A percentile compares a stretch with the other conserved stretches of the same genome.
Conservation (phyloP, 305 asterid genomes). For the Vinca major region DNA sequence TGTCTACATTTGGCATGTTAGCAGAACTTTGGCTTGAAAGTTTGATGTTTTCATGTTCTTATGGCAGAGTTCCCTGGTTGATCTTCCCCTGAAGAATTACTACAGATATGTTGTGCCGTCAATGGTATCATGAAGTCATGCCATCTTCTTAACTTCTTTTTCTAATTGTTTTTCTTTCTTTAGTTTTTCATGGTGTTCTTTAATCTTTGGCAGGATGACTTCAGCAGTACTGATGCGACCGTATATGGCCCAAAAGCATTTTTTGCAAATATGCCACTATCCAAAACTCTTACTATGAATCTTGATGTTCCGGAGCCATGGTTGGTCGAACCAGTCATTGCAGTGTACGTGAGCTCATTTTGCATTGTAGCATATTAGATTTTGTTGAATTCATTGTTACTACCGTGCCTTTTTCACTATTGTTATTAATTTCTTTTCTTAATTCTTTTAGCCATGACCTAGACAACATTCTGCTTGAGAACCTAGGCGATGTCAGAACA, state of each 20-base stretch:
- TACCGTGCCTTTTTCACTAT: background rate
- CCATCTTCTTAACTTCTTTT: constrained; percentile 17
- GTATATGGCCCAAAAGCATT: constrained; percentile 86
- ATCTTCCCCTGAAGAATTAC: constrained; percentile 97
- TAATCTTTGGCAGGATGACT: constrained; percentile 68
- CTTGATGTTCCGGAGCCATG: constrained; percentile 99
- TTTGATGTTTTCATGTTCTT: constrained; percentile 20
- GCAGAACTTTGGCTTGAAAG: background rate
- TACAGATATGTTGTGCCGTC: constrained; percentile 93
- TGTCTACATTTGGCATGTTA: background rate
- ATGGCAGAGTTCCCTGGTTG: constrained; percentile 87
- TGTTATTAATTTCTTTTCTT: background rate
- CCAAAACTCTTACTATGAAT: constrained; percentile 98
- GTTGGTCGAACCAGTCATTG: constrained; percentile 93
- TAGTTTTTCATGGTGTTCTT: constrained; percentile 22
- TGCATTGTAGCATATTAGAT: background rate
- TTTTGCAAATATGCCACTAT: constrained; percentile 96
- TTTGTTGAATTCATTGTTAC: background rate
- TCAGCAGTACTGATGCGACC: constrained; percentile 61
- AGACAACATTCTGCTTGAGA: constrained; percentile 93
- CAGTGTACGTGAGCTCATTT: constrained; percentile 49
- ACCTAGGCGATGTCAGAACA: constrained; percentile 84
- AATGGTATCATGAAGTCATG: constrained; percentile 44
- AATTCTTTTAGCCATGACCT: constrained; percentile 72
- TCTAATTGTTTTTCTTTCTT: constrained; percentile 11